phyloP scores from a whole-genome alignment of 805 yeast species.

The Wickerhamomyces ciferrii region DNA sequence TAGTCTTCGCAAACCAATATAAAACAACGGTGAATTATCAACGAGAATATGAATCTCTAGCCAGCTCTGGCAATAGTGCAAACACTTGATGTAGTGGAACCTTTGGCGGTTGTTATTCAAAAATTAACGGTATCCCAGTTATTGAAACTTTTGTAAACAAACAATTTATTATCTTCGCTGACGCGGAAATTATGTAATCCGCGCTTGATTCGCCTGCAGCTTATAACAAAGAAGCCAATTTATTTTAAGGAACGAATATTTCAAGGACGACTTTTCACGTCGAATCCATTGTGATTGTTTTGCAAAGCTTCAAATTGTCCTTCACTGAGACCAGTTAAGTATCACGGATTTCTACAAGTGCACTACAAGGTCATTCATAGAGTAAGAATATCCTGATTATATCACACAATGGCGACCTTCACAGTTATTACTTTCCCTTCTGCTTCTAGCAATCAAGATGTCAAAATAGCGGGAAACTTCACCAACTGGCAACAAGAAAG shows the following conservation, averaged over 20 bases:
- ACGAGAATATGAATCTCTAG: too few species aligned
- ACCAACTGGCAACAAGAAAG: slow-evolving; percentile 25
- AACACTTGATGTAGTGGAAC: too few species aligned
- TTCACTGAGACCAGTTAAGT: too few species aligned
- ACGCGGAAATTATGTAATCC: neutral
- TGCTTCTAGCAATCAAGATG: slow-evolving; percentile 8
- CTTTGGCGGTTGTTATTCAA: too few species aligned
- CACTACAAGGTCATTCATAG: neutral
- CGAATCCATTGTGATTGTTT: neutral
- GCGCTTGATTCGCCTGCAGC: neutral
- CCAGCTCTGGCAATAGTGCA: too few species aligned
- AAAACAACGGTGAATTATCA: too few species aligned
- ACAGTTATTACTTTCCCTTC: slow-evolving; percentile 12
- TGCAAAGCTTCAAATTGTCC: too few species aligned
- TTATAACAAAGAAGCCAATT: too few species aligned
- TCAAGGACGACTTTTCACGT: neutral
- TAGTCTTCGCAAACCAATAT: too few species aligned
- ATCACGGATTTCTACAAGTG: too few species aligned
- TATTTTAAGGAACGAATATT: neutral
- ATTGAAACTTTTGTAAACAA: neutral
- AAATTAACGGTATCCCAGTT: too few species aligned
- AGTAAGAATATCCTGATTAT: too few species aligned
- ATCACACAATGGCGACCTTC: slow-evolving; percentile 13
- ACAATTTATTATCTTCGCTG: neutral
- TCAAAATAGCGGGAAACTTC: slow-evolving; percentile 34